Conservation (phyloP, 2,329 filamentous ascomycete species). For the Setomelanomma holmii region DNA sequence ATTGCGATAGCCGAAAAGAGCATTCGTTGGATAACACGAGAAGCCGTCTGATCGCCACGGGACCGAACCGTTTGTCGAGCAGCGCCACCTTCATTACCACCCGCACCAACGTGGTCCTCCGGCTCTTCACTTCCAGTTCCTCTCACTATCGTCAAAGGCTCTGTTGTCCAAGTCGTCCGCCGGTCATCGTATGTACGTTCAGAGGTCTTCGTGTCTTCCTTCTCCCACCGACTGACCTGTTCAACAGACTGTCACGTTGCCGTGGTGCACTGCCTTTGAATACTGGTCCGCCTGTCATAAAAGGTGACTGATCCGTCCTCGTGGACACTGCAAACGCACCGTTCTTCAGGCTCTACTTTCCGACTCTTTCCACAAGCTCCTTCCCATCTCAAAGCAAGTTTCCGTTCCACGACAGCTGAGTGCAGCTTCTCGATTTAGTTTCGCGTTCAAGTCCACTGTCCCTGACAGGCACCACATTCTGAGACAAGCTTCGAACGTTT, state of each 20-base stretch:
- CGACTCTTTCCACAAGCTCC: slow-evolving; percentile 25
- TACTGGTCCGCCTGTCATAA: slow-evolving; percentile 27
- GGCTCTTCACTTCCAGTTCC: slow-evolving; percentile 9
- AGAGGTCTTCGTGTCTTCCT: background rate
- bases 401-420: slow-evolving; percentile 20
- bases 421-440: slow-evolving; percentile 7
- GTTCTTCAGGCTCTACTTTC: slow-evolving; percentile 24
- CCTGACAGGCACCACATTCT: slow-evolving; percentile 20
- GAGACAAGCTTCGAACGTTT: slow-evolving; percentile 15
- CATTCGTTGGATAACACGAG: slow-evolving; percentile 32
- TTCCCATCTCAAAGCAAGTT: slow-evolving; percentile 17
- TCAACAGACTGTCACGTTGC: background rate
- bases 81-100: slow-evolving; percentile 16
- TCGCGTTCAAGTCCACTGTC: slow-evolving; percentile 24
- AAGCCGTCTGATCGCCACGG: slow-evolving; percentile 28
- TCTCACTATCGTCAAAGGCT: background rate
- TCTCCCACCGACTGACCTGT: background rate
- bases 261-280: slow-evolving; percentile 8
- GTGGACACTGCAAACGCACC: slow-evolving; percentile 43
- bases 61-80: slow-evolving; percentile 32
- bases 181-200: background rate
- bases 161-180: background rate
- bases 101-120: slow-evolving; percentile 19
- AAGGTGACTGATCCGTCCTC: slow-evolving; percentile 33
- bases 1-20: slow-evolving; percentile 23